Evolutionary conservation across 2,329 filamentous ascomycete genomes (phyloP), one percentile per base, ranked within the genome.

Genomic region (Colletotrichum tamarilloi): DNA sequence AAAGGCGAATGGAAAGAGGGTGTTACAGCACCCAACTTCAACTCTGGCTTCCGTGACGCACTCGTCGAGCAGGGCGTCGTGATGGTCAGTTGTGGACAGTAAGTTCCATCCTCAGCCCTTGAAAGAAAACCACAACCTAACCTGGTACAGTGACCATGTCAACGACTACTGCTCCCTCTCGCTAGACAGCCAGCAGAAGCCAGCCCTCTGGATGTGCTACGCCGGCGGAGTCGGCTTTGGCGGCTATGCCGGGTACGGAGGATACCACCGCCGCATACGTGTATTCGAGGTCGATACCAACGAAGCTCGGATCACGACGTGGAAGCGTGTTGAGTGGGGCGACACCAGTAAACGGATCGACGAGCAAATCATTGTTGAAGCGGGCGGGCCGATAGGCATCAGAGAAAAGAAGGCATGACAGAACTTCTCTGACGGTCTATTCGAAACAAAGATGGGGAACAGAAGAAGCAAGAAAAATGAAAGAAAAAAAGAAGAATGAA

Each of bases 201-300:
- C 93, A 0, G 89, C 92, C 35, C 85, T 98, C 2, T 99, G 97
- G 97, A 98, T 99, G 95, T 99, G 97, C 86, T 98, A 98, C 82
- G 96, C 92, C 9, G 97, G 97, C 38, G 97, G 94, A 30, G 91
- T 92, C 32, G 97, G 97, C 1, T 98, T 99, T 78, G 97, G 97
- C 68, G 97, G 97, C 0, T 99, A 99, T 80, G 97, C 93, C 24
- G 95, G 96, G 6, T 98, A 98, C 80, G 92, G 92, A 55, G 93
- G 93, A 4, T 98, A 93, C 80, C 89, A 95, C 78, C 93, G 97
- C 30, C 91, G 95, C 35, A 88, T 98, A 66, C 90, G 97, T 60
- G 89, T 99, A 56, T 99, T 97, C 80, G 96, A 98, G 77, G 91
- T 99, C 63, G 96, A 99, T 81, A 94, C 95, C 84, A 97, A 97